Evolutionary conservation across 345 rosid species (phyloP), one percentile per base, ranked within the genome.

Genomic region (Acer yangbiense): DNA sequence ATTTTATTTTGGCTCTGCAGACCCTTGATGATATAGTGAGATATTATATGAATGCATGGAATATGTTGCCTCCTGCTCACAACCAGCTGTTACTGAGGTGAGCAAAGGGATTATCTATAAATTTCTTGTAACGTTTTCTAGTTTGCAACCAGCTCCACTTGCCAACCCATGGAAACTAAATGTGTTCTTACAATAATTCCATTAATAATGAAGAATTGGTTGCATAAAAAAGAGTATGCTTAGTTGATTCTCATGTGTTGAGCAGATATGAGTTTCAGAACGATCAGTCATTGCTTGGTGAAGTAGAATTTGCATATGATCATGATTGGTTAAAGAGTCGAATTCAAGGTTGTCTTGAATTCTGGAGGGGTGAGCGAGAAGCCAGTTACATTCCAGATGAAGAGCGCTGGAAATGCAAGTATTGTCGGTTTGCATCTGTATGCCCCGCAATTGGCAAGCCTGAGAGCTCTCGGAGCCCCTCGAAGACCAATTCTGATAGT

Each of bases 391-490:
- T 85, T 39, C 92, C 91, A 8, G 84, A 84, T 80, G 92, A 91
- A 80, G 97, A 92, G 86, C 90, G 89, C 9, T 94, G 98, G 98
- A 94, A 94, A 83, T 92, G 97, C 71, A 69, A 82, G 63, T 79
- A 25, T 79, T 94, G 97, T 72, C 88, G 87, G 41, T 91, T 84
- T 80, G 85, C 89, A 74, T 72, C 82, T 1, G 72, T 71, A 9
- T 92, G 95, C 79, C 86, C 89, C 18, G 81, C 71, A 58, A 83
- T 77, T 29, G 83, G 84, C 3, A 70, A 57, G 32, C 50, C 80
- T 4, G 71, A 83, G 9, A 23, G 27, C 27, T 2, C 27, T 1
- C 52, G 46, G 7, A 69, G 71, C 78, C 82, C 89, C 13, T 20
- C 57, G 46, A 74, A 75, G 73, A 20, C 46, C 11, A 39, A 17